These are phyloP conservation scores for Aspergillus sp. DNA, from an alignment of 2,329 filamentous ascomycete species.

Conservation along the genomic window DNA sequence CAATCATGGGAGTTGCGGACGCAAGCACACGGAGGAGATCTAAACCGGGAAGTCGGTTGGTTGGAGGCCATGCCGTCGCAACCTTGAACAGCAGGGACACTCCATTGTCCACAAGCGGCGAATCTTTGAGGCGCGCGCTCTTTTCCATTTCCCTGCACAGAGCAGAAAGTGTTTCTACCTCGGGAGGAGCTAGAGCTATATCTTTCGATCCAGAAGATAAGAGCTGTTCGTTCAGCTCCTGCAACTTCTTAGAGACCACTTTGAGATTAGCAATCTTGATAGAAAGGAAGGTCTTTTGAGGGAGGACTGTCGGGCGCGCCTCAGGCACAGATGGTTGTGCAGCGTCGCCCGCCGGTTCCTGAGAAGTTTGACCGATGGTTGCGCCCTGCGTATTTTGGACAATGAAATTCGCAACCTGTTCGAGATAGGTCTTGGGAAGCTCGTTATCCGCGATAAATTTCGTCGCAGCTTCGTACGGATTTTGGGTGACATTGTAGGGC, in stretches of 20 bases:
- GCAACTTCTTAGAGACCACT: conserved; percentile 66
- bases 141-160: conserved; percentile 56
- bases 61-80: conserved; percentile 68
- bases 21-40: conserved; percentile 81
- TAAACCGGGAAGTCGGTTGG: conserved; percentile 70
- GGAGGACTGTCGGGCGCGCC: conserved; percentile 53
- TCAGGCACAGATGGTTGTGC: conserved; percentile 23
- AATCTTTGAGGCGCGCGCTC: conserved; percentile 28
- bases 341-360: conserved; percentile 40
- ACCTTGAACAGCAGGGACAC: conserved; percentile 61
- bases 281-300: conserved; percentile 68
- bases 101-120: conserved; percentile 42
- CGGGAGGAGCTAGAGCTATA: conserved; percentile 61
- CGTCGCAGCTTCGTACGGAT: conserved; percentile 81
- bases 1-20: conserved; percentile 55
- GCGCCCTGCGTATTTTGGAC: conserved; percentile 80
- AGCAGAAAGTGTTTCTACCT: conserved; percentile 53
- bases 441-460: conserved; percentile 88
- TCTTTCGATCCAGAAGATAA: conserved; percentile 63
- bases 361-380: conserved; percentile 57
- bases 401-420: conserved; percentile 90
- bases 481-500: conserved; percentile 87
- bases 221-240: conserved; percentile 60
- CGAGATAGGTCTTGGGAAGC: conserved; percentile 75
- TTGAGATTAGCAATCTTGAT: conserved; percentile 63